A percentile compares a stretch with the other conserved stretches of the same genome.
Conservation (phyloP, 2,329 filamentous ascomycete species). For the Alternaria gansuensis region DNA sequence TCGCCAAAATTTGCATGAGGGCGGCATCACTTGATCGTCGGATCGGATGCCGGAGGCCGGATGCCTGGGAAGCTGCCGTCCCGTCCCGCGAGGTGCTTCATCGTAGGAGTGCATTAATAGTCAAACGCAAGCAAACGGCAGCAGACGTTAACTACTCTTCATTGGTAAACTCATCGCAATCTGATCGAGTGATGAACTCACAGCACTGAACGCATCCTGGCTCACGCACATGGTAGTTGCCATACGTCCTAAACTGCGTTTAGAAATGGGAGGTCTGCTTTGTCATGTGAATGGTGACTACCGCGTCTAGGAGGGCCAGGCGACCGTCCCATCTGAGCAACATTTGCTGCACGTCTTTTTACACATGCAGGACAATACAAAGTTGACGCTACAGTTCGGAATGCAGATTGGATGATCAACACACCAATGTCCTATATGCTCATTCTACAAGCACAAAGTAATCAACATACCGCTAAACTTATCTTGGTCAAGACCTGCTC, state of each 20-base stretch:
- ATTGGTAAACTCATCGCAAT: neutral
- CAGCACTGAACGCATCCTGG: neutral
- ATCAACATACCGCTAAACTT: neutral
- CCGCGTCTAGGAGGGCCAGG: too few relatives aligned
- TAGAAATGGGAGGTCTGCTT: too few relatives aligned
- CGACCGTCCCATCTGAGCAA: too few relatives aligned
- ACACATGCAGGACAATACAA: too few relatives aligned
- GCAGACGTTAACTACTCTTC: neutral
- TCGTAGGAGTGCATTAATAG: neutral
- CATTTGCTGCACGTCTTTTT: too few relatives aligned
- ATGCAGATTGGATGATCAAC: neutral
- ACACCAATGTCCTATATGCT: neutral
- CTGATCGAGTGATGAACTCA: neutral
- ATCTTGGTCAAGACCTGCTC: neutral
- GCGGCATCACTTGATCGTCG: constrained; percentile 2
- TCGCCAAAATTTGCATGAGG: neutral
- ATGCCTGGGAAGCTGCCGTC: neutral
- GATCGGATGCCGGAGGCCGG: constrained; percentile 1
- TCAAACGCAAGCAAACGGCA: neutral
- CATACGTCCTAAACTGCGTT: too few relatives aligned
- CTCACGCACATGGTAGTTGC: too few relatives aligned
- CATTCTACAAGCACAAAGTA: neutral
- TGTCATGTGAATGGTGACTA: too few relatives aligned
- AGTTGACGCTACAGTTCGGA: neutral
- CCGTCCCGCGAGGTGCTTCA: neutral